Percentiles rank a stretch among this genome's conserved stretches.
phyloP scores from a whole-genome alignment of 2,329 filamentous ascomycete genomes.

The Didymella glomerata region DNA sequence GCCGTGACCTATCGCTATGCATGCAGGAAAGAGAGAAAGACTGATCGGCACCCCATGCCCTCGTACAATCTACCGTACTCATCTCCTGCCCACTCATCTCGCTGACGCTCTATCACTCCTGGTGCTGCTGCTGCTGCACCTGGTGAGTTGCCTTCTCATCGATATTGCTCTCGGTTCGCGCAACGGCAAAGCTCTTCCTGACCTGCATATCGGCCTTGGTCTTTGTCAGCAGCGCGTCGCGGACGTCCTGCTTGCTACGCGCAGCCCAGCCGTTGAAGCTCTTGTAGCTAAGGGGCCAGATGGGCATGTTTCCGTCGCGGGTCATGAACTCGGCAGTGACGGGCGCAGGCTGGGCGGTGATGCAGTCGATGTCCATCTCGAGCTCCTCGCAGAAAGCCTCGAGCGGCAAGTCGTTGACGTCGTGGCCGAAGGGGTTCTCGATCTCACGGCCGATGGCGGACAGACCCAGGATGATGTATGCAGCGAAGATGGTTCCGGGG shows the following conservation, averaged over 20 bases:
- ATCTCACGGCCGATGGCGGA: conserved; percentile 80
- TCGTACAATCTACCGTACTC: conserved; percentile 10
- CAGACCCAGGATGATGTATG: conserved; percentile 86
- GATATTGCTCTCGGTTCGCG: conserved; percentile 26
- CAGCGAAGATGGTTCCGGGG: conserved; percentile 74
- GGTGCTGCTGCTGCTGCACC: conserved; percentile 31
- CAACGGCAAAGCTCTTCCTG: conserved; percentile 40
- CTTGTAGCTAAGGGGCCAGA: conserved; percentile 64
- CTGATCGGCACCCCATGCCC: conserved; percentile 3
- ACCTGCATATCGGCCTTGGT: conserved; percentile 49
- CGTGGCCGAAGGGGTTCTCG: conserved; percentile 84
- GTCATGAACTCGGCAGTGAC: conserved; percentile 62
- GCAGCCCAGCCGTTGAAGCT: conserved; percentile 51
- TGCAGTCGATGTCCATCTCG: conserved; percentile 75
- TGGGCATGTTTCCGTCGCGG: conserved; percentile 59
- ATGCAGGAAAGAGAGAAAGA: conserved; percentile 21
- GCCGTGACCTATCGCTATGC: conserved; percentile 21
- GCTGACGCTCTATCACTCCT: conserved; percentile 1
- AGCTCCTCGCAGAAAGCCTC: conserved; percentile 81
- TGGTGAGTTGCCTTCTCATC: conserved; percentile 35
- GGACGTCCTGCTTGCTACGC: conserved; percentile 52
- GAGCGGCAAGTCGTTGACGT: conserved; percentile 74
- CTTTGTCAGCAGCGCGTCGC: conserved; percentile 56
- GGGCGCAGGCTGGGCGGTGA: conserved; percentile 67
- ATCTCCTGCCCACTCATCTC: neutral